A percentile compares a stretch with the other conserved stretches of the same genome.
These are phyloP conservation scores for Trebouxia sp. DNA, from an alignment of 139 green algal species.

Conservation along the genomic window DNA sequence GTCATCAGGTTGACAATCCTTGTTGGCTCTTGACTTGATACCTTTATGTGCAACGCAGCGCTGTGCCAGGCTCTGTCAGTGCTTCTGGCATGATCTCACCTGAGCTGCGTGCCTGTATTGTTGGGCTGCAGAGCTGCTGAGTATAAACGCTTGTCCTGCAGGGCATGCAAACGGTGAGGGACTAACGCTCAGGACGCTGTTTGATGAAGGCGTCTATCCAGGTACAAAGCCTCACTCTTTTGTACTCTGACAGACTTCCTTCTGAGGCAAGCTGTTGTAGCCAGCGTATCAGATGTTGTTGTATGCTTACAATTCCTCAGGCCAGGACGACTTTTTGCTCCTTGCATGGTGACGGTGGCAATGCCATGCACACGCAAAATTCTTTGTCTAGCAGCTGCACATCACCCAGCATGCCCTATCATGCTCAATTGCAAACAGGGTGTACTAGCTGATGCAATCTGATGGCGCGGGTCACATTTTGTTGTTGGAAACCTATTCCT, in stretches of 20 bases:
- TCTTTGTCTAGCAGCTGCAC: no score
- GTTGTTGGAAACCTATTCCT: background rate
- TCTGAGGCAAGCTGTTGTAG: no score
- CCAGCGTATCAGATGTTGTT: background rate
- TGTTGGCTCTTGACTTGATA: no score
- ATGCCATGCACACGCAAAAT: no score
- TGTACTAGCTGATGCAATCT: background rate
- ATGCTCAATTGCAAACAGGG: background rate
- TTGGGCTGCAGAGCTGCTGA: background rate
- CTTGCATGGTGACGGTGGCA: no score
- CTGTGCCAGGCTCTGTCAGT: no score
- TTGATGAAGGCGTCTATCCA: background rate
- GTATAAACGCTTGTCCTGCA: background rate
- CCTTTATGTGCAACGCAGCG: no score
- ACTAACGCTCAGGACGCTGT: background rate
- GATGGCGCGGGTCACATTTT: background rate
- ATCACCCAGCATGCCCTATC: no score
- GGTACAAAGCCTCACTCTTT: background rate
- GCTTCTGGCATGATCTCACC: background rate
- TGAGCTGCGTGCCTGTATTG: background rate
- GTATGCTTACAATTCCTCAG: no score
- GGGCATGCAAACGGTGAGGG: background rate
- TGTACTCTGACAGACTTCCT: background rate
- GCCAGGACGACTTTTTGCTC: no score
- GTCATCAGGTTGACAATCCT: no score